Evolutionary conservation across 768 basidiomycete genomes (phyloP), one percentile per base, ranked within the genome.

Genomic region (Favolaschia claudopus): DNA sequence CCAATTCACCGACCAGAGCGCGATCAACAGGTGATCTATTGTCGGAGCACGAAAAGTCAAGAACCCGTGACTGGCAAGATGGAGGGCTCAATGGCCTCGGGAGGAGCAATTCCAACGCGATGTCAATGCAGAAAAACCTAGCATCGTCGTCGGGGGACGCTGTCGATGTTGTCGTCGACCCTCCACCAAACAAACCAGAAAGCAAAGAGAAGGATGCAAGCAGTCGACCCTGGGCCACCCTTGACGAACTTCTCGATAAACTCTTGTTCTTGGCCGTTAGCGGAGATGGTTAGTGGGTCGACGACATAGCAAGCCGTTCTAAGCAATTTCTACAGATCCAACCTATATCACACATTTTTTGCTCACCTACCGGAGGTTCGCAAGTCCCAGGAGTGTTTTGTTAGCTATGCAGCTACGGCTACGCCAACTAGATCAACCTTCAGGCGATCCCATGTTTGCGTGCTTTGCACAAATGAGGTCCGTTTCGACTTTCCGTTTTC

Each of bases 391-490:
- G 37, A 88, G 82, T 56, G 77, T 95, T 17, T 77, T 95, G n/a
- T 78, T 93, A 40, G 89, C 91, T 6, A 92, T 95, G 89, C 91
- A 93, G 72, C 91, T 92, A 69, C 87, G 91, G 43, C 89, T 94
- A 84, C 85, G 89, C 31, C 85, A 89, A 62, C 77, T 95, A 14
- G 89, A 90, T 67, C 83, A 84, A 51, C 85, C 88, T 17, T 82
- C 84, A 13, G 85, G 86, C 7, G 92, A 95, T 76, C 89, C 89
- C 1, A 89, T 93, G 85, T 90, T 94, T 73, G 91, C 91, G 8
- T 90, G 88, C 66, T 94, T 89, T 73, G 92, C 91, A 7, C 93
- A 95, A 70, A 92, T 94, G 91, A 86, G 89, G 93, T 92, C 65
- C 25, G 72, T 53, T 22, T 20, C 38, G 44, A 33, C 6, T 31